Percentiles rank a stretch among this genome's conserved stretches.
Conservation (phyloP, 2,329 filamentous ascomycete genomes). For the Stagonosporopsis chrysanthemi region DNA sequence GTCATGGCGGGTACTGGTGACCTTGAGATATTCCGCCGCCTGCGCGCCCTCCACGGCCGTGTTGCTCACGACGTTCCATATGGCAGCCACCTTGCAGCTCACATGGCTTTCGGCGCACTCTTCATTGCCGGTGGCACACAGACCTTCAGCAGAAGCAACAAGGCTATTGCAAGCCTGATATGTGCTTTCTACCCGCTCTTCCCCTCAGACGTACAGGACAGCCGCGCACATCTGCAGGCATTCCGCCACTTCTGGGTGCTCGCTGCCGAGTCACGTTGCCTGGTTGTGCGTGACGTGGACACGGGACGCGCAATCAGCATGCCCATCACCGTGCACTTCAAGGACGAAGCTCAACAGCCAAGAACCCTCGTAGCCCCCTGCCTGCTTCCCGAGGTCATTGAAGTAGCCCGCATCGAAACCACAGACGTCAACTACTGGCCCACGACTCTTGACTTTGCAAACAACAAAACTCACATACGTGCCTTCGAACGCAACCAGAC, state of each 20-base stretch:
- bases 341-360: conserved; percentile 43
- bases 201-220: conserved; percentile 88
- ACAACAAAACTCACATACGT: conserved; percentile 66
- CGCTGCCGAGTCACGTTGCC: conserved; percentile 85
- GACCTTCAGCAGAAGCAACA: conserved; percentile 87
- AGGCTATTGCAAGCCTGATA: conserved; percentile 84
- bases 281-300: conserved; percentile 86
- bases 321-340: conserved; percentile 71
- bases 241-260: conserved; percentile 98
- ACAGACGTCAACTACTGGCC: conserved; percentile 79
- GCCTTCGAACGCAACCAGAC: conserved; percentile 75
- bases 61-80: conserved; percentile 86
- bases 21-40: conserved; percentile 79
- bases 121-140: conserved; percentile 93
- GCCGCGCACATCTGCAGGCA: conserved; percentile 91
- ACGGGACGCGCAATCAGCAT: conserved; percentile 80
- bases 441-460: conserved; percentile 75
- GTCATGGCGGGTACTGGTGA: conserved; percentile 98
- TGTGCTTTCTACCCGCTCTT: conserved; percentile 95
- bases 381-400: conserved; percentile 69
- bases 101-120: conserved; percentile 87
- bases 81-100: conserved; percentile 90
- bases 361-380: conserved; percentile 60
- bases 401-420: conserved; percentile 68
- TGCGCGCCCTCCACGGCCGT: conserved; percentile 87